Evolutionary conservation across 1,284 basidiomycete species (phyloP), one percentile per base, ranked within the genome.

Genomic region (Fistulinella cinereoalba): DNA sequence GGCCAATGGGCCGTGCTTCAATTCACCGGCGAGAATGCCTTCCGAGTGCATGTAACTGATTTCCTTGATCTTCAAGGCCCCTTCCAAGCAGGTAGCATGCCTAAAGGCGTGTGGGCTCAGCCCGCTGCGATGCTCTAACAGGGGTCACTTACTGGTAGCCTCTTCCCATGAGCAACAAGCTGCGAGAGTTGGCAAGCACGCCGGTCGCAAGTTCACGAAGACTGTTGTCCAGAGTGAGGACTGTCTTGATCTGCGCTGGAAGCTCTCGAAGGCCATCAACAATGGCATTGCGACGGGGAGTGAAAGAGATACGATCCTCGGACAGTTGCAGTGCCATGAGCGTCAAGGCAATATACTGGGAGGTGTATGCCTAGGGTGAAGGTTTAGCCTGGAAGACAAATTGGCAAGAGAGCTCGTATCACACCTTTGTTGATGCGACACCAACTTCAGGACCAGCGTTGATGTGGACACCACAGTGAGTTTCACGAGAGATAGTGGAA

Each of bases 61-160:
- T 77, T 99, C 97, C 77, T 99, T 99, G 77, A 99, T 99, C 80
- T 99, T 99, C 58, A 99, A 76, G 3, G 97, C 97, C 54, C 94
- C 97, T 71, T 99, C 97, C 46, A 99, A 79, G 70, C 95, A 98
- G 15, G 97, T 99, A 10, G 97, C 96, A 61, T 92, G 83, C 67
- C 81, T 84, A 34, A 1, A 32, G 7, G 24, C 33, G 22, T 27
- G 22, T 47, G 6, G 64, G 38, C 15, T 39, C 16, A n/a, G 18
- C 15, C 16, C 27, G 9, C 21, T 1, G 18, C 4, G 6, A 22
- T 25, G 6, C 1, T 2, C 27, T 2, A 21, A 16, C 8, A 13
- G 12, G 15, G 3, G 8, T 24, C 8, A 54, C 80, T 66, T 69
- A 93, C 83, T 99, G 97, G 72, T 97, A 97, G 40, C 97, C 97